Conservation (phyloP, 768 basidiomycete species). For the Trichaptum fuscoviolaceum region DNA sequence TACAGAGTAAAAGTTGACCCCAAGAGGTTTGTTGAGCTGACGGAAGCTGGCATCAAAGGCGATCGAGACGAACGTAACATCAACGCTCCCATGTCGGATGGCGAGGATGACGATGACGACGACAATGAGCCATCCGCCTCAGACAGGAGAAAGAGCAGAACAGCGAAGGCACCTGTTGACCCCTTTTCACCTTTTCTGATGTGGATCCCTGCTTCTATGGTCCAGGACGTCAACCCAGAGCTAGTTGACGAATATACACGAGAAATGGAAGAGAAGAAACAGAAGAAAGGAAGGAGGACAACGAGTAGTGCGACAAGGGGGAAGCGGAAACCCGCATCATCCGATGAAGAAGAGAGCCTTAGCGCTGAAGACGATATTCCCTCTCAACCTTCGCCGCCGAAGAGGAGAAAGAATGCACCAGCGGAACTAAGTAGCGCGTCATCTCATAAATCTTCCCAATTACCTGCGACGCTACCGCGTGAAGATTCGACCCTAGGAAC, state of each 20-base stretch:
- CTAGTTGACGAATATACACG: constrained; percentile 31
- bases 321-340: constrained; percentile 8
- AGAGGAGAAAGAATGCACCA: neutral
- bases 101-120: constrained; percentile 17
- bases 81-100: constrained; percentile 11
- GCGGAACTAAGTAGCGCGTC: neutral
- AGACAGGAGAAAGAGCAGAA: constrained; percentile 15
- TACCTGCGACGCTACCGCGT: neutral
- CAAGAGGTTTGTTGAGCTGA: constrained; percentile 27
- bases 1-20: constrained; percentile 38
- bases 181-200: constrained; percentile 27
- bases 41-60: constrained; percentile 24
- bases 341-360: constrained; percentile 4
- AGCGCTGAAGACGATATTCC: constrained; percentile 20
- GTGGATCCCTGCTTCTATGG: constrained; percentile 40
- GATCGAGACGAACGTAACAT: constrained; percentile 18
- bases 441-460: neutral
- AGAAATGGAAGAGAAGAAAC: constrained; percentile 24
- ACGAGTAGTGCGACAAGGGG: constrained; percentile 9
- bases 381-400: constrained; percentile 34
- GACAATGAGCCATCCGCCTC: constrained; percentile 10
- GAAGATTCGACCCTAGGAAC: neutral
- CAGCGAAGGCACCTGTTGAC: constrained; percentile 24
- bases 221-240: constrained; percentile 36
- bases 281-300: constrained; percentile 31